Evolutionary conservation across 75 land plant genomes (phyloP).

Genomic region (Pseudotsuga menziesii): DNA sequence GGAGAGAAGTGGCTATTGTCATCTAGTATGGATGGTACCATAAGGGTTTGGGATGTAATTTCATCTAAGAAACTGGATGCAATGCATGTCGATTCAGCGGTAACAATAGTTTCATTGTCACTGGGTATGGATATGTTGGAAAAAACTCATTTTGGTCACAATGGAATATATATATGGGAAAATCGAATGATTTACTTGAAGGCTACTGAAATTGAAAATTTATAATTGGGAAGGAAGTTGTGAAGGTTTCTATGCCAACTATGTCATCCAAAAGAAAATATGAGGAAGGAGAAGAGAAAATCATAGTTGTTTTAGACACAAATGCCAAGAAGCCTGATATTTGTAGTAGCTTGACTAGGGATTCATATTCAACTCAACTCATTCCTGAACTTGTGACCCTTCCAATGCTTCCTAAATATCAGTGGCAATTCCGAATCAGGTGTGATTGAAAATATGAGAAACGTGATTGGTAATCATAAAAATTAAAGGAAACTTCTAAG

Average conservation of each 20-base stretch:
- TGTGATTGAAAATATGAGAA: no score
- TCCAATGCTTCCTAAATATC: slow-evolving; percentile 81
- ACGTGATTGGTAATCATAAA: no score
- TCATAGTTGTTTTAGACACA: slow-evolving; percentile 1
- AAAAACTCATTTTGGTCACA: slow-evolving; percentile 87
- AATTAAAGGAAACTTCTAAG: no score
- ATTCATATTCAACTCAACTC: slow-evolving; percentile 17
- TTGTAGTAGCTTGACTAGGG: not conserved
- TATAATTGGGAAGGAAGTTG: slow-evolving; percentile 69
- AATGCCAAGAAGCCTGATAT: slow-evolving; percentile 6
- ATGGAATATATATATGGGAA: slow-evolving; percentile 96
- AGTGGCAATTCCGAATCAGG: slow-evolving; percentile 51
- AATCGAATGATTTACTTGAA: slow-evolving; percentile 85
- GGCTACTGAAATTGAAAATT: slow-evolving; percentile 34
- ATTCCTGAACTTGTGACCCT: slow-evolving; percentile 83
- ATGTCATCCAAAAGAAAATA: slow-evolving; percentile 40
- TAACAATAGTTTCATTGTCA: slow-evolving; percentile 85
- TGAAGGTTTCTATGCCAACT: slow-evolving; percentile 63
- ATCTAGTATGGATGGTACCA: slow-evolving; percentile 94
- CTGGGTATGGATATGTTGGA: slow-evolving; percentile 95
- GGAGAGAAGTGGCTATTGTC: slow-evolving; percentile 97
- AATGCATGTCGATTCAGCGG: slow-evolving; percentile 67
- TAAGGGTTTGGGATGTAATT: no score
- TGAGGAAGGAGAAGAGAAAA: slow-evolving; percentile 22
- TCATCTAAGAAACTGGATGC: no score